Evolutionary conservation across 352 stramenopile genomes (phyloP).

Genomic region (Globisporangium perplexum): DNA sequence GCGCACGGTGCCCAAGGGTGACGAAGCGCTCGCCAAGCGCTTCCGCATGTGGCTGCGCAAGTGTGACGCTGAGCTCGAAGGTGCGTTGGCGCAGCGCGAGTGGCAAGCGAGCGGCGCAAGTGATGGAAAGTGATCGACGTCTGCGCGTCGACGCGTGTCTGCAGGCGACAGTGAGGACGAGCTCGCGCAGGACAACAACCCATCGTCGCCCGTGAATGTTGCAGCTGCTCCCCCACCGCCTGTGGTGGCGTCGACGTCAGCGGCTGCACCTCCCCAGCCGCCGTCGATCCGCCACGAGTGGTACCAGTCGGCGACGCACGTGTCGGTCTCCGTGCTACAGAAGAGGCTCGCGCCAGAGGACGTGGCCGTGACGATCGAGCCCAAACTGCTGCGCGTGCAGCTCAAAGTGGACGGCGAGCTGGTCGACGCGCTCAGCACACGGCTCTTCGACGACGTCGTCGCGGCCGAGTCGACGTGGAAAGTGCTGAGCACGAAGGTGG

Average conservation of each 20-base stretch:
- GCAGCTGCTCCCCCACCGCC: neutral
- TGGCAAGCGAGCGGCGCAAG: neutral
- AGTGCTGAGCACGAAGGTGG: constrained; percentile 66
- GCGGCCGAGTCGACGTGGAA: constrained; percentile 47
- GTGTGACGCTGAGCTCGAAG: constrained; percentile 77
- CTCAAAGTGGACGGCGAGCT: constrained; percentile 43
- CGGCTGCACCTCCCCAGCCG: neutral
- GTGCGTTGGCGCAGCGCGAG: constrained; percentile 34
- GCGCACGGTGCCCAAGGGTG: constrained; percentile 4
- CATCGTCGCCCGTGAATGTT: neutral
- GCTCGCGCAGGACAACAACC: constrained; percentile 3
- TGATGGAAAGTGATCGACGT: no score
- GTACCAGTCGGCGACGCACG: constrained; percentile 79
- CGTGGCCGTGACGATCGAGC: constrained; percentile 46
- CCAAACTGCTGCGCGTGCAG: constrained; percentile 42
- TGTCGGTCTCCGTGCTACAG: constrained; percentile 80
- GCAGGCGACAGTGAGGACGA: constrained; percentile 8
- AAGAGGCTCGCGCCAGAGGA: constrained; percentile 73
- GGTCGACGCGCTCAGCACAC: constrained; percentile 55
- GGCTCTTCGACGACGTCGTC: constrained; percentile 71
- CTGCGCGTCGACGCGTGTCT: no score
- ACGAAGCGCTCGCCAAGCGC: constrained; percentile 35
- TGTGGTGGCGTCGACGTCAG: no score
- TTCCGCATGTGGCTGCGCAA: constrained; percentile 88
- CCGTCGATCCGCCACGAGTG: constrained; percentile 53